A percentile compares a stretch with the other conserved stretches of the same genome.
phyloP scores from a whole-genome alignment of 2,329 filamentous ascomycete species.

The Thyridium curvatum region DNA sequence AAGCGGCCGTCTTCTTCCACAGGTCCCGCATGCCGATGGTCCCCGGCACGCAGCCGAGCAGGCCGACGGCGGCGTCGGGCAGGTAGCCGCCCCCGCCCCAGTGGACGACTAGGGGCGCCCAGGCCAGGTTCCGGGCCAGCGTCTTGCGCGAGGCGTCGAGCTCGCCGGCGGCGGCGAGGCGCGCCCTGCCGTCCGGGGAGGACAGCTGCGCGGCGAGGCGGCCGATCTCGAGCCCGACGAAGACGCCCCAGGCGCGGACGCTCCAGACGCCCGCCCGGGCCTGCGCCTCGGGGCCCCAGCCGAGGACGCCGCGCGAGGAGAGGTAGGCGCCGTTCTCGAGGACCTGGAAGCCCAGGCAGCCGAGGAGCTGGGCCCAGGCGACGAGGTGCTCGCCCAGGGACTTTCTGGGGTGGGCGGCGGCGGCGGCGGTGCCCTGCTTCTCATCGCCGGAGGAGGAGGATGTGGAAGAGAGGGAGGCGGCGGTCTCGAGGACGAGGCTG shows the following conservation, averaged over 20 bases:
- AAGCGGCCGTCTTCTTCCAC: slow-evolving; percentile 31
- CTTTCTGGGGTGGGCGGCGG: slow-evolving; percentile 35
- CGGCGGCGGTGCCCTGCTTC: slow-evolving; percentile 18
- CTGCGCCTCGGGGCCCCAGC: slow-evolving; percentile 49
- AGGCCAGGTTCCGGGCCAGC: slow-evolving; percentile 64
- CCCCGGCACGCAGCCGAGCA: slow-evolving; percentile 38
- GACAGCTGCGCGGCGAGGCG: slow-evolving; percentile 51
- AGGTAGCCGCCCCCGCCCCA: slow-evolving; percentile 65
- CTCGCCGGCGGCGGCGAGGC: slow-evolving; percentile 20
- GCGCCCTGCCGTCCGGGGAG: slow-evolving; percentile 20
- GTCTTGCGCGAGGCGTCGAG: slow-evolving; percentile 55
- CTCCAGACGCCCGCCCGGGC: slow-evolving; percentile 63
- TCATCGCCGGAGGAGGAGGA: slow-evolving; percentile 13
- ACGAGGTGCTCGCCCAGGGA: slow-evolving; percentile 38
- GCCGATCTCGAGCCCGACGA: slow-evolving; percentile 70
- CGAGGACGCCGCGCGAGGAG: slow-evolving; percentile 63
- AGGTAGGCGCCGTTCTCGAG: slow-evolving; percentile 83
- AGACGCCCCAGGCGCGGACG: slow-evolving; percentile 72
- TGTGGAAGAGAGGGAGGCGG: neutral
- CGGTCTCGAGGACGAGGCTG: slow-evolving; percentile 29
- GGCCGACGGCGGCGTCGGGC: slow-evolving; percentile 31
- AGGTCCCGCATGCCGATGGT: slow-evolving; percentile 36
- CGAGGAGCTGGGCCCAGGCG: slow-evolving; percentile 60
- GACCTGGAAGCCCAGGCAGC: slow-evolving; percentile 65
- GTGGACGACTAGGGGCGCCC: slow-evolving; percentile 78